Evolutionary conservation across 371 early-diverging fungal species (phyloP).

Genomic region (Actinomucor elegans): DNA sequence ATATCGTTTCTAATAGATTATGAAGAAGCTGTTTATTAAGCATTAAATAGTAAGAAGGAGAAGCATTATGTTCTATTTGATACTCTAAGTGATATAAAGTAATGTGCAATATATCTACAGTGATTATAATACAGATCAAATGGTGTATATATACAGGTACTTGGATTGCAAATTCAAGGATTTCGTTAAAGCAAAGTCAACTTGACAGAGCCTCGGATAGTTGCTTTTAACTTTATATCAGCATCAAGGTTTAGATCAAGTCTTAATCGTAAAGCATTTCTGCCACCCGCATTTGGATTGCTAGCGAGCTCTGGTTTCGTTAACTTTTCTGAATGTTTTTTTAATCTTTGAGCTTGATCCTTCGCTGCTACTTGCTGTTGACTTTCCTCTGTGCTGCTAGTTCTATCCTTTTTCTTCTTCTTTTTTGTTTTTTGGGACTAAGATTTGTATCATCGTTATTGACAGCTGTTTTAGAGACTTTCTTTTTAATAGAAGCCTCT

Average conservation of each 20-base stretch:
- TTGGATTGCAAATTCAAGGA: no score
- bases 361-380: constrained; percentile 7
- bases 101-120: no score
- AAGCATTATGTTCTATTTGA: no score
- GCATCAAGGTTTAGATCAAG: constrained; percentile 28
- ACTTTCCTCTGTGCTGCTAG: background rate
- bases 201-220: constrained; percentile 16
- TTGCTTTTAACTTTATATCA: constrained; percentile 21
- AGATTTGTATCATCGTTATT: background rate
- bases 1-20: no score
- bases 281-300: constrained; percentile 3
- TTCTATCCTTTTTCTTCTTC: background rate
- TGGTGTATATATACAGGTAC: no score
- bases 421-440: background rate
- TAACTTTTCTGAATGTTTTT: background rate
- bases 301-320: constrained; percentile 10
- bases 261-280: constrained; percentile 8
- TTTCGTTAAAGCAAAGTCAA: constrained; percentile 20
- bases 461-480: background rate
- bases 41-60: no score
- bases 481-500: constrained; percentile 1
- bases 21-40: no score
- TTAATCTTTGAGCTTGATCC: constrained; percentile 7
- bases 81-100: no score
- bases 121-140: no score